phyloP scores from a whole-genome alignment of 352 stramenopile species.

The Phytophthora tubulina region DNA sequence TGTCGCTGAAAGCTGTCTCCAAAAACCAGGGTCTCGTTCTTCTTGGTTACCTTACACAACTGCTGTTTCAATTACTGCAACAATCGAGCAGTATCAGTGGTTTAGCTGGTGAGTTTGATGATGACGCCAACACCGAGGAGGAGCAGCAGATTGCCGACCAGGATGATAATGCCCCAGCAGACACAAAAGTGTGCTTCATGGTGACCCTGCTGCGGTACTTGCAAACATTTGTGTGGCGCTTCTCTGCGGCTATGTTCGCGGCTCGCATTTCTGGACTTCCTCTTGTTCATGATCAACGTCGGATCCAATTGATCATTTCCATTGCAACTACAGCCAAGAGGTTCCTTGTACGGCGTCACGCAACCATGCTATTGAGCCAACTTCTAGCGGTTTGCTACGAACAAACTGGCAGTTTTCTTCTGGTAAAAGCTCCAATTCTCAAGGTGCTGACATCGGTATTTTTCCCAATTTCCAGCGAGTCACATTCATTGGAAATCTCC shows the following conservation, averaged over 20 bases:
- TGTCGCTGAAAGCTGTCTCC: conserved; percentile 13
- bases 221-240: conserved; percentile 55
- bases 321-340: conserved; percentile 58
- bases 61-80: conserved; percentile 70
- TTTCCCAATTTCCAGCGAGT: conserved; percentile 38
- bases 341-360: conserved; percentile 41
- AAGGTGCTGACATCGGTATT: conserved; percentile 59
- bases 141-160: conserved; percentile 25
- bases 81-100: conserved; percentile 57
- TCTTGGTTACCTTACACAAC: conserved; percentile 57
- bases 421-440: conserved; percentile 58
- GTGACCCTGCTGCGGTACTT: conserved; percentile 63
- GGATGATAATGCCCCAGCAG: conserved; percentile 29
- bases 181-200: conserved; percentile 50
- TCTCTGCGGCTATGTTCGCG: conserved; percentile 66
- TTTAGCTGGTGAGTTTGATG: conserved; percentile 30
- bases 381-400: conserved; percentile 65
- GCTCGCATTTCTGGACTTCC: conserved; percentile 56
- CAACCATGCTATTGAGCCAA: conserved; percentile 54
- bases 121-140: conserved; percentile 21
- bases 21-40: conserved; percentile 60
- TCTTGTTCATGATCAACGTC: conserved; percentile 61
- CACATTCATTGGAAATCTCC: conserved; percentile 15
- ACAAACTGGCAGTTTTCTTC: conserved; percentile 70
- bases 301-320: conserved; percentile 54